phyloP scores from a whole-genome alignment of 352 stramenopile species.

The Phytophthora megakarya region DNA sequence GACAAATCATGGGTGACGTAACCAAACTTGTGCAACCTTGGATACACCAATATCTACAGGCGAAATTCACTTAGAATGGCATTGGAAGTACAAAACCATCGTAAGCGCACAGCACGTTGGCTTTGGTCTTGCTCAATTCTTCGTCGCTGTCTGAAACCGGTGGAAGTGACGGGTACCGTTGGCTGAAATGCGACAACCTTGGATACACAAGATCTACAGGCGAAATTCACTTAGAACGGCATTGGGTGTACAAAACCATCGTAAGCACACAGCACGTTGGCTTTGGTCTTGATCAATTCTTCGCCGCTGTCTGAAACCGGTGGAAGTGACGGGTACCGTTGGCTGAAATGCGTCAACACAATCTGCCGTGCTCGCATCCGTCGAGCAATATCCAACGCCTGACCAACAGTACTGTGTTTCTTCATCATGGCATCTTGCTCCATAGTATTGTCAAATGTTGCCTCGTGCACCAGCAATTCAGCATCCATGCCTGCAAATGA shows the following conservation, averaged over 20 bases:
- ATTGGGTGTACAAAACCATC: constrained; percentile 46
- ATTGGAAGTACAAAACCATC: constrained; percentile 46
- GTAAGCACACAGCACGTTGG: constrained; percentile 37
- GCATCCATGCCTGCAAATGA: constrained; percentile 41
- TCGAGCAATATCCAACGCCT: constrained; percentile 88
- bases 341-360: constrained; percentile 97
- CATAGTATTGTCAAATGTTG: constrained; percentile 97
- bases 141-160: constrained; percentile 21
- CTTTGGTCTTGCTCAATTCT: not conserved
- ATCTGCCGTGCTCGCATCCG: constrained; percentile 80
- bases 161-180: constrained; percentile 69
- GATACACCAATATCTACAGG: constrained; percentile 3
- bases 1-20: too few species aligned
- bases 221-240: constrained; percentile 27
- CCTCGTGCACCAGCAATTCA: constrained; percentile 95
- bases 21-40: not conserved
- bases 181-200: constrained; percentile 89
- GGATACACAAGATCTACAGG: constrained; percentile 4
- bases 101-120: constrained; percentile 37
- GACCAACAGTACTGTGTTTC: constrained; percentile 92
- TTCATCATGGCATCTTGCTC: constrained; percentile 92
- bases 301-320: constrained; percentile 21
- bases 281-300: not conserved
- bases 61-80: constrained; percentile 27
- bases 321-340: constrained; percentile 69